Conservation (phyloP, 139 green algal genomes). For the Diplosphaera chodatii region DNA sequence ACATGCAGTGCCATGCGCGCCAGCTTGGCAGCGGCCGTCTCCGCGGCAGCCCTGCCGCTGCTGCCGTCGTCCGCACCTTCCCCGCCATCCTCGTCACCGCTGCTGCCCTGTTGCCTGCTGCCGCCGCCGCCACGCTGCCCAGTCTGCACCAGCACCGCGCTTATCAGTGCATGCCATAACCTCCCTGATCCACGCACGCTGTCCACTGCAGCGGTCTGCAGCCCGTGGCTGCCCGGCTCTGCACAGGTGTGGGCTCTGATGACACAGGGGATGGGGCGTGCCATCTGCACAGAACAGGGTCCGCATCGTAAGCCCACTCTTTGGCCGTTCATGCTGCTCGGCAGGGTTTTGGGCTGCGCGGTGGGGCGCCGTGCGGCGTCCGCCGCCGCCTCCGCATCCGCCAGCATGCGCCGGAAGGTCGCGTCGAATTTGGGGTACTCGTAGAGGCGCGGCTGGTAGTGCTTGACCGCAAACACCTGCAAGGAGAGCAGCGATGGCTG, state of each 20-base stretch:
- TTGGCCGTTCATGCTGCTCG: background rate
- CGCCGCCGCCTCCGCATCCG: background rate
- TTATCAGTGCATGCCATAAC: too few relatives aligned
- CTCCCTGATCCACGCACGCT: too few relatives aligned
- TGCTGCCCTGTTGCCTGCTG: background rate
- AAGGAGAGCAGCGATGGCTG: too few relatives aligned
- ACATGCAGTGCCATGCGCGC: background rate
- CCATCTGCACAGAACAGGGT: too few relatives aligned
- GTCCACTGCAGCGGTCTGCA: too few relatives aligned
- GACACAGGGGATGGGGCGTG: too few relatives aligned
- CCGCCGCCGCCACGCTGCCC: constrained; percentile 2
- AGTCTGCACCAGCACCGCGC: too few relatives aligned
- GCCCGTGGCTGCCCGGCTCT: too few relatives aligned
- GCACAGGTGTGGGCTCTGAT: too few relatives aligned
- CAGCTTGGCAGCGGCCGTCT: background rate
- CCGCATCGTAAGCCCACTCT: too few relatives aligned
- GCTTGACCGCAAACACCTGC: background rate
- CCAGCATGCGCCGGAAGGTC: background rate
- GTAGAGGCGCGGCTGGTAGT: constrained; percentile 1
- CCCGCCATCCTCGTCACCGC: background rate
- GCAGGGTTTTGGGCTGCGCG: background rate
- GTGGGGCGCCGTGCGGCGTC: background rate
- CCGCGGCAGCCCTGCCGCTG: background rate
- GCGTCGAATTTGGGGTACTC: constrained; percentile 3
- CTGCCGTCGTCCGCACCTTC: constrained; percentile 1